These are phyloP conservation scores for Macadamia integrifolia DNA, from an alignment of 164 flowering plant species.

Conservation along the genomic window DNA sequence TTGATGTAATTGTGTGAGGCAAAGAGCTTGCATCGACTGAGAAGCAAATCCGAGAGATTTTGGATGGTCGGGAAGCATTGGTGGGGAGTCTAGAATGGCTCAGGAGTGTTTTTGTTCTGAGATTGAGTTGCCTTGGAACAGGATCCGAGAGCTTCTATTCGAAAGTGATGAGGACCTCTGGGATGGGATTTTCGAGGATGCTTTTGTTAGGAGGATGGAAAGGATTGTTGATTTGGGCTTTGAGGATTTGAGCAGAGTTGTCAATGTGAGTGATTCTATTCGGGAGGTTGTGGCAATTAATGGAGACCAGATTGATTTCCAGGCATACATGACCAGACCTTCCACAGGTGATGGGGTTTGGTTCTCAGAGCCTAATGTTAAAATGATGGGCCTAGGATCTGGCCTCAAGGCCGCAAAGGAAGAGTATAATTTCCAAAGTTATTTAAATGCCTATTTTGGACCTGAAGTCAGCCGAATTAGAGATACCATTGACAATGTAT, in stretches of 20 bases:
- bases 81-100: conserved; percentile 96
- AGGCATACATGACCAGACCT: conserved; percentile 43
- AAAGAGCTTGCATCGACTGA: conserved; percentile 69
- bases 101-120: conserved; percentile 85
- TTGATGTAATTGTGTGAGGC: conserved; percentile 62
- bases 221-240: conserved; percentile 52
- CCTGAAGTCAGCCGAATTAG: conserved; percentile 72
- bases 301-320: conserved; percentile 35
- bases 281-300: conserved; percentile 25
- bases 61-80: conserved; percentile 76
- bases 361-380: conserved; percentile 61
- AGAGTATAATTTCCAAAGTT: conserved; percentile 56
- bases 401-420: conserved; percentile 37
- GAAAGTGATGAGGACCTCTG: conserved; percentile 71
- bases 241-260: conserved; percentile 34
- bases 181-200: conserved; percentile 92
- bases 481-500: conserved; percentile 73
- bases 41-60: conserved; percentile 62
- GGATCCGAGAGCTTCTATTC: conserved; percentile 74
- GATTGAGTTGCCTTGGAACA: conserved; percentile 89
- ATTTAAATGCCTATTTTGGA: conserved; percentile 82
- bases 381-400: conserved; percentile 32
- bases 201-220: conserved; percentile 82
- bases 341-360: conserved; percentile 78
- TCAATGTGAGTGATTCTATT: conserved; percentile 47